Evolutionary conservation across 352 stramenopile species (phyloP).

Genomic region (Globisporangium parvum): DNA sequence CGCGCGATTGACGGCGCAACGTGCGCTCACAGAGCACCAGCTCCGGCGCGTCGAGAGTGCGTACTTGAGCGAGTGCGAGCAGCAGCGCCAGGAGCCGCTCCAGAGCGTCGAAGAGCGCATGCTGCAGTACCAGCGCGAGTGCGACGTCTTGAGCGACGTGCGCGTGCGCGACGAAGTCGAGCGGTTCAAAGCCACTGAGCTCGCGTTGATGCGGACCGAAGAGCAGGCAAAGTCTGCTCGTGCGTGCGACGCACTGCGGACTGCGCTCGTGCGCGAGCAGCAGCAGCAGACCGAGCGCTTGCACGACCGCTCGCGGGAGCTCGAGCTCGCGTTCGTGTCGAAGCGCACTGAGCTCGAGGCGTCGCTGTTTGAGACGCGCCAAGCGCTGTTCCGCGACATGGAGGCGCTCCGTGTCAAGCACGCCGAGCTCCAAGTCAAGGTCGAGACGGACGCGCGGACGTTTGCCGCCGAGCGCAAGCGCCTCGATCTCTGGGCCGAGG

Average conservation of each 20-base stretch:
- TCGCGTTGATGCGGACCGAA: conserved; percentile 51
- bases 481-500: conserved; percentile 42
- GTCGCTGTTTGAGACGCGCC: conserved; percentile 56
- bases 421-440: conserved; percentile 39
- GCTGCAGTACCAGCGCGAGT: conserved; percentile 62
- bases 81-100: conserved; percentile 25
- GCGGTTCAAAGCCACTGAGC: conserved; percentile 42
- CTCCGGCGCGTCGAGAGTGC: conserved; percentile 56
- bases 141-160: conserved; percentile 50
- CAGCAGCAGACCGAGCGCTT: conserved; percentile 34
- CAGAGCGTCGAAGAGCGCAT: conserved; percentile 56
- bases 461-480: conserved; percentile 40
- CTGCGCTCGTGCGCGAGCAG: conserved; percentile 43
- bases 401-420: conserved; percentile 51
- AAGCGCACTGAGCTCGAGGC: conserved; percentile 50
- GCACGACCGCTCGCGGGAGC: conserved; percentile 47
- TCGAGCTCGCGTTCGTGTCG: conserved; percentile 50
- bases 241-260: conserved; percentile 39
- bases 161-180: conserved; percentile 48
- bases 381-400: conserved; percentile 61
- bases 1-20: not conserved
- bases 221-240: conserved; percentile 47
- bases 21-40: conserved; percentile 39
- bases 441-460: conserved; percentile 37
- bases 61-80: conserved; percentile 40